Conservation (phyloP, 352 stramenopile genomes). For the Phytophthora pluvialis region DNA sequence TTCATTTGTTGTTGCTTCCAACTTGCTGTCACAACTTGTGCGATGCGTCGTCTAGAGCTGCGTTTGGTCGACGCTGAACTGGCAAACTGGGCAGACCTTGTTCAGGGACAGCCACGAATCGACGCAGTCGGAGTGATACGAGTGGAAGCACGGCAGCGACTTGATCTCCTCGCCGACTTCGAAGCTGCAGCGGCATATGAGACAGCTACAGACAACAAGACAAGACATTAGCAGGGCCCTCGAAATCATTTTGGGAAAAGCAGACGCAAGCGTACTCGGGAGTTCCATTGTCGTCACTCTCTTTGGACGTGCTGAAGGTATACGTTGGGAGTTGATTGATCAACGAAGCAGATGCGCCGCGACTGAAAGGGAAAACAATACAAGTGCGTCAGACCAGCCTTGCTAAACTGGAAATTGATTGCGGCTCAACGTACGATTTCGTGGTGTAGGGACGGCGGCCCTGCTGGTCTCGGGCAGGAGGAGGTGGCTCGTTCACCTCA, state of each 20-base stretch:
- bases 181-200: conserved; percentile 94
- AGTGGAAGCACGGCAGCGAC: conserved; percentile 94
- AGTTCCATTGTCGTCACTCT: conserved; percentile 42
- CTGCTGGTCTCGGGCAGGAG: conserved; percentile 31
- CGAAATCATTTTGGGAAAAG: not conserved
- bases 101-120: conserved; percentile 93
- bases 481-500: conserved; percentile 37
- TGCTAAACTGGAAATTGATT: conserved; percentile 10
- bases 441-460: conserved; percentile 26
- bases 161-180: conserved; percentile 92
- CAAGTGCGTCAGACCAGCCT: conserved; percentile 10
- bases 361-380: conserved; percentile 38
- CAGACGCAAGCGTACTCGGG: conserved; percentile 57
- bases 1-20: conserved; percentile 37
- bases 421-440: conserved; percentile 39
- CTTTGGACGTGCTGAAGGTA: conserved; percentile 66
- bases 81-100: conserved; percentile 91
- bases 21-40: conserved; percentile 3
- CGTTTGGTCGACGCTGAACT: conserved; percentile 81
- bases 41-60: conserved; percentile 20
- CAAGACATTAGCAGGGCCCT: not conserved
- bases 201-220: conserved; percentile 60
- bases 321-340: conserved; percentile 88
- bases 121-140: conserved; percentile 94
- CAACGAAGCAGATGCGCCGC: conserved; percentile 60